A percentile compares a stretch with the other conserved stretches of the same genome.
These are phyloP conservation scores for Limtongia smithiae DNA, from an alignment of 805 yeast genomes.

Conservation along the genomic window DNA sequence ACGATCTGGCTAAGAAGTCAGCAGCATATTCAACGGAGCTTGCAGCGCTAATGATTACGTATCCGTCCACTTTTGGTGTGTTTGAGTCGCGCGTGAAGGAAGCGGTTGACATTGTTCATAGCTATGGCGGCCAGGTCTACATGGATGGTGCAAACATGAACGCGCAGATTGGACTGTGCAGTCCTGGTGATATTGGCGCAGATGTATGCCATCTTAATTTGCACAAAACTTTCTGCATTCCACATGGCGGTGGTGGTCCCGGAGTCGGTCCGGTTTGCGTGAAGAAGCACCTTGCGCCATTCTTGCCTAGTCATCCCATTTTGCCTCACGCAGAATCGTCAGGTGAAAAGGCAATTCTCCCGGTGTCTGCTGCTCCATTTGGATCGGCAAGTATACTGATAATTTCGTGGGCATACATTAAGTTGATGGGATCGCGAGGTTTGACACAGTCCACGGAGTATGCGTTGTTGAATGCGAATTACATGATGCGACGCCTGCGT, in stretches of 20 bases:
- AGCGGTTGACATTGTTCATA: slow-evolving; percentile 83
- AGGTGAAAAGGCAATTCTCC: slow-evolving; percentile 50
- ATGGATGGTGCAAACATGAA: slow-evolving; percentile 99
- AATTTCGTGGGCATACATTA: slow-evolving; percentile 91
- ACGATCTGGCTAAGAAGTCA: slow-evolving; percentile 71
- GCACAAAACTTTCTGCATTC: slow-evolving; percentile 96
- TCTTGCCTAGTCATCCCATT: slow-evolving; percentile 75
- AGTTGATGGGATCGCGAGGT: slow-evolving; percentile 83
- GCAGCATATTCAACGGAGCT: slow-evolving; percentile 61
- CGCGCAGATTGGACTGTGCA: slow-evolving; percentile 95
- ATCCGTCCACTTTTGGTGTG: slow-evolving; percentile 95
- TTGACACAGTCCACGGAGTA: slow-evolving; percentile 81
- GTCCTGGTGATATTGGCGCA: slow-evolving; percentile 97
- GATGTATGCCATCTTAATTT: slow-evolving; percentile 96
- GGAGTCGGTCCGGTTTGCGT: slow-evolving; percentile 99
- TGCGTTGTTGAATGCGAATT: slow-evolving; percentile 93
- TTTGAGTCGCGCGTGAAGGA: slow-evolving; percentile 86
- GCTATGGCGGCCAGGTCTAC: slow-evolving; percentile 90
- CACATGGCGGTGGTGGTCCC: slow-evolving; percentile 99
- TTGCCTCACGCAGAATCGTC: slow-evolving; percentile 46
- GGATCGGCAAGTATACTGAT: slow-evolving; percentile 94
- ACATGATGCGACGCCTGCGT: slow-evolving; percentile 78
- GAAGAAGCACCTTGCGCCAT: slow-evolving; percentile 69
- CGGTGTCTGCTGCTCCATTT: slow-evolving; percentile 91
- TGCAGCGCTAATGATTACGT: slow-evolving; percentile 94